Evolutionary conservation across 2,329 filamentous ascomycete genomes (phyloP).

Genomic region (Calonectria fujianensis): DNA sequence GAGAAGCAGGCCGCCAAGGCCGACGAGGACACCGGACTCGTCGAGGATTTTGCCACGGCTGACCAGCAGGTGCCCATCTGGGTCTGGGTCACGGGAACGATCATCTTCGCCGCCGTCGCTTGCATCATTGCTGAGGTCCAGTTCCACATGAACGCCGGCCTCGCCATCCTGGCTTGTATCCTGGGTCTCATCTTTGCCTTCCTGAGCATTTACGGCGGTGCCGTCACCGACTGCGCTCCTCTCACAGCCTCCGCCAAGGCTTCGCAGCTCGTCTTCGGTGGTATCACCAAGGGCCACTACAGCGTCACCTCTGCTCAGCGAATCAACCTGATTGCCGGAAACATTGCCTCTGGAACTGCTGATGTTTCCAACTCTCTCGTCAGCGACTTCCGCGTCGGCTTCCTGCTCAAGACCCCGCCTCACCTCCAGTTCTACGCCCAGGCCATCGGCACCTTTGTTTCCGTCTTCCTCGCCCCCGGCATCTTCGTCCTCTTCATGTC

Average conservation of each 20-base stretch:
- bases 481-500: constrained; percentile 81
- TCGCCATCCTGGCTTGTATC: constrained; percentile 73
- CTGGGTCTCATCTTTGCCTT: constrained; percentile 76
- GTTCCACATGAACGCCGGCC: constrained; percentile 74
- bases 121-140: constrained; percentile 70
- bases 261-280: constrained; percentile 80
- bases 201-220: constrained; percentile 69
- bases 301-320: constrained; percentile 72
- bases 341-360: constrained; percentile 73
- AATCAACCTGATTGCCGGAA: constrained; percentile 79
- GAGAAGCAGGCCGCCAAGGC: constrained; percentile 61
- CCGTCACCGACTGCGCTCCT: constrained; percentile 76
- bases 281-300: constrained; percentile 75
- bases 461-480: constrained; percentile 80
- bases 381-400: constrained; percentile 80
- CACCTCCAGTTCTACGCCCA: constrained; percentile 81
- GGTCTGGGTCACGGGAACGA: constrained; percentile 70
- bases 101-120: constrained; percentile 71
- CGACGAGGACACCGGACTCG: constrained; percentile 55
- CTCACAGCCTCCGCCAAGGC: constrained; percentile 81
- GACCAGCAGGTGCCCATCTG: constrained; percentile 71
- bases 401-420: constrained; percentile 79
- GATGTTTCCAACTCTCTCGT: constrained; percentile 73
- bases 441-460: constrained; percentile 75
- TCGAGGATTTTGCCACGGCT: constrained; percentile 64